Evolutionary conservation across 1,284 basidiomycete species (phyloP).

Genomic region (Apiotrichum akiyoshidainum): DNA sequence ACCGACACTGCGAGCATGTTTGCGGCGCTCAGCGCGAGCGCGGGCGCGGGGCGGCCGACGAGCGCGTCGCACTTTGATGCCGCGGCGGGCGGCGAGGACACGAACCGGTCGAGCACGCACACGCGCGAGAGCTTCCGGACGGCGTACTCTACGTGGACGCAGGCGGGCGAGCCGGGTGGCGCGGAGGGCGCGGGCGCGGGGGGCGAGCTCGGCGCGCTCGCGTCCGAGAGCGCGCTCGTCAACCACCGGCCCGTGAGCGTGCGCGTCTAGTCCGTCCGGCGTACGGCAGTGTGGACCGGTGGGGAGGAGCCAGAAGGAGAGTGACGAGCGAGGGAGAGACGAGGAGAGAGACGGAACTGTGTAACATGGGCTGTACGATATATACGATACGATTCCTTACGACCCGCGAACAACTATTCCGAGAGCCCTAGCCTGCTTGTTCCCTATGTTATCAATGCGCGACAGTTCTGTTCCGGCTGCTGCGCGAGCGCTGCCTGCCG

Average conservation of each 20-base stretch:
- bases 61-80: slow-evolving; percentile 1
- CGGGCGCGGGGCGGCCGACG: not conserved
- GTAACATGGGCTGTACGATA: too few relatives aligned
- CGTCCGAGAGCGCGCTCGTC: slow-evolving; percentile 2
- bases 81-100: not conserved
- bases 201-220: slow-evolving; percentile 1
- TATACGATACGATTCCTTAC: too few relatives aligned
- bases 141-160: slow-evolving; percentile 7
- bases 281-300: too few relatives aligned
- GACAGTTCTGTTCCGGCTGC: too few relatives aligned
- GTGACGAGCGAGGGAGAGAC: too few relatives aligned
- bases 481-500: too few relatives aligned
- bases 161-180: slow-evolving; percentile 6
- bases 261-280: slow-evolving; percentile 12
- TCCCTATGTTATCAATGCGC: too few relatives aligned
- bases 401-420: too few relatives aligned
- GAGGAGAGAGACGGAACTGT: too few relatives aligned
- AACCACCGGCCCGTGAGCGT: slow-evolving; percentile 16
- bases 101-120: slow-evolving; percentile 10
- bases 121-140: slow-evolving; percentile 19
- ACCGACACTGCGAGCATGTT: slow-evolving; percentile 5
- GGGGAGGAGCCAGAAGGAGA: too few relatives aligned
- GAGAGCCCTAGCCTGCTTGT: too few relatives aligned
- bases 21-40: not conserved
- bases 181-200: not conserved